Base-by-base conservation (phyloP, 2,329 filamentous ascomycete genomes). In the Pseudogymnoascus sp. region DNA sequence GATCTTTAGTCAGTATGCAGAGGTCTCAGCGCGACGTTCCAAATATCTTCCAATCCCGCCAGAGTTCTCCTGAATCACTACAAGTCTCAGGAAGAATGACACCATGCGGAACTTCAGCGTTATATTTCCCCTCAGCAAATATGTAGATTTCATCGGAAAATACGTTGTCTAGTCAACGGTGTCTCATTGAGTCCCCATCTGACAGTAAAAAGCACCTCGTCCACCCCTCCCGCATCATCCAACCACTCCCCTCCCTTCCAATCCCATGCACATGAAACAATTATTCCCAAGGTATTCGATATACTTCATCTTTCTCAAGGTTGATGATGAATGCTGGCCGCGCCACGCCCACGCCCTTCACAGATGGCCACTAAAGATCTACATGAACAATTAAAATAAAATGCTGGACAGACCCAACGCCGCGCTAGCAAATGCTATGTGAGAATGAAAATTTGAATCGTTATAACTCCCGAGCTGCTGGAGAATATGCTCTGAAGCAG, bases 111-210 rank as follows among this genome's bases (percentile, higher is more conserved):
- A 53, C 15, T 31, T 7, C 46, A 53, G 15, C 15, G 31, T 31
- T 53, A 9, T 31, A 53, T 31, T 33, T 53, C 26, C 26, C 26
- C 46, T 19, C 26, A 33, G 46, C 46, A 56, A 56, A 33, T 56
- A 56, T 56, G 26, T 56, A 56, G 26, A 56, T 33, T 56, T 56
- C 46, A 56, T 56, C 29, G 9, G 46, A 56, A 53, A 56, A 56
- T 56, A 56, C 46, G 46, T 56, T 31, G 21, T 19, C 35, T 17
- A 23, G 53, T 44, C 50, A 31, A 56, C 44, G 56, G 6, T 33
- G 19, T 38, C 61, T 19, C 46, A 65, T 66, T 59, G 60, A 62
- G 67, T 64, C 64, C 40, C 63, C 44, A 61, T 56, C 64, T 59
- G 46, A 56, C 26, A 56, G 46, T 56, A 33, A 59, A 35, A 56